Base-by-base conservation (phyloP, 371 early-diverging fungal genomes). In the Circinella minor region DNA sequence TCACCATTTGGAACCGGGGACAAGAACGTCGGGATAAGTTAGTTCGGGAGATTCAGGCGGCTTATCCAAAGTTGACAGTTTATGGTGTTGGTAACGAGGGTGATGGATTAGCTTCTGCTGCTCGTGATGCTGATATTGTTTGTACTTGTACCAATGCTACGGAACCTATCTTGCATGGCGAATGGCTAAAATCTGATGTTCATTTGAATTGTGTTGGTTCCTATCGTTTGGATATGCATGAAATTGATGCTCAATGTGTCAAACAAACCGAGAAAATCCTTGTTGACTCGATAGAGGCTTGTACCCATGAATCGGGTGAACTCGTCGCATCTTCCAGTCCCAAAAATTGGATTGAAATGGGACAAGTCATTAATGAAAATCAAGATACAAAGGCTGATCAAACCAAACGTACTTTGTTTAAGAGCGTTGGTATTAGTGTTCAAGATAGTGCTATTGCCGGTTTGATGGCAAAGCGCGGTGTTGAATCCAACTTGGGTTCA, bases 141-240 rank as follows among this genome's bases (percentile, higher is more conserved):
- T 88, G 89, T 65, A 88, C 90, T 0, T 88, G 88, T 65, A 90
- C 90, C 8, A 88, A 87, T 54, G 77, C 85, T 1, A 75, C 69
- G 1, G 71, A 78, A 17, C 82, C 90, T 0, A 69, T 90, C 8
- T 73, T 90, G 47, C 71, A 68, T 51, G 89, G 90, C 10, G 65
- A 74, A 27, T 87, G 86, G 86, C 72, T 88, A 13, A 82, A 78
- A 61, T 66, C 78, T 0, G 84, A 86, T 36, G 80, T 82, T 9
- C 90, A 90, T 68, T 51, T 90, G 37, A 88, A 88, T 60, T 84
- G 88, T 69, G 80, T 90, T 4, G 90, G 90, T 7, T 88, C 90
- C 6, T 90, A 82, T 64, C 82, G 73, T 10, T 76, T 85, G 59
- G 78, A 82, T 46, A 90, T 88, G 90, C 88, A 87, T 39, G 90